Percentiles rank a stretch among this genome's conserved stretches.
Conservation (phyloP, 345 rosid genomes). For the Eucalyptus erythrocorys region DNA sequence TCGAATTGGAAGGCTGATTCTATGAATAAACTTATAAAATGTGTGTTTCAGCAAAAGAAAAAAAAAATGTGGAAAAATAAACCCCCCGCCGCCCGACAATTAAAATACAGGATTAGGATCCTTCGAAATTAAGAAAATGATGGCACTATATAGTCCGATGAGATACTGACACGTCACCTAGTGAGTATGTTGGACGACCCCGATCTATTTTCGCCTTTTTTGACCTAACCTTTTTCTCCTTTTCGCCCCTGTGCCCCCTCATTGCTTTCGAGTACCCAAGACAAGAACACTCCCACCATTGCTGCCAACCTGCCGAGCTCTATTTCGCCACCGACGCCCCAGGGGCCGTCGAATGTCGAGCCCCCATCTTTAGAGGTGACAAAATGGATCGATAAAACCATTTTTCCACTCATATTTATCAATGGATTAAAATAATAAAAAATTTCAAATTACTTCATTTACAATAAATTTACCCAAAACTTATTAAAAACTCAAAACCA, state of each 20-base stretch:
- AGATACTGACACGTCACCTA: no score
- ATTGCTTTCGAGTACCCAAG: neutral
- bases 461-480: no score
- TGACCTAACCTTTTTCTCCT: neutral
- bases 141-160: no score
- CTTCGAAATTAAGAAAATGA: no score
- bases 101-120: neutral
- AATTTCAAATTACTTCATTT: no score
- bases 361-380: neutral
- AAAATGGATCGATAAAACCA: neutral
- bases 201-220: neutral
- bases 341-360: neutral
- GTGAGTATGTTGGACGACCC: neutral
- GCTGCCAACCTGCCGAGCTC: neutral
- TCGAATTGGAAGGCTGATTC: neutral
- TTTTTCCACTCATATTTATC: neutral
- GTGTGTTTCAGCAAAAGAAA: neutral
- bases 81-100: neutral
- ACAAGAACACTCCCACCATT: neutral
- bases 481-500: no score
- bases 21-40: neutral
- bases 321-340: neutral
- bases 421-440: rapidly evolving
- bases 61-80: neutral
- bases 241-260: rapidly evolving